Conservation (phyloP, 2,329 filamentous ascomycete genomes). For the Bipolaris victoriae region DNA sequence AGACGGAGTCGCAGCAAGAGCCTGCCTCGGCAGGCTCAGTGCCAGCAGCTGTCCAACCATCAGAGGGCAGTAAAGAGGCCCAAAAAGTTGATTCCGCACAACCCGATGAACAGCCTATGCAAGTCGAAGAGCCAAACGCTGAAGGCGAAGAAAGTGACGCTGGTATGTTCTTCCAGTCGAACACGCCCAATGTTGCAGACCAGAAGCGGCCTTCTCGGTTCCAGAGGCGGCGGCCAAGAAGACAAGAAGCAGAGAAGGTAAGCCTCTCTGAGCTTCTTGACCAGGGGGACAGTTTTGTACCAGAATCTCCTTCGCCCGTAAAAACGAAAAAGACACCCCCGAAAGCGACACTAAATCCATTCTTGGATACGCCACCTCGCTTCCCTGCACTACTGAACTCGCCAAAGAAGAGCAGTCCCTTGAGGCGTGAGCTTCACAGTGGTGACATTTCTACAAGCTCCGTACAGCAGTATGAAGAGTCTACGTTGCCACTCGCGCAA, state of each 20-base stretch:
- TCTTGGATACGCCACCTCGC: slow-evolving; percentile 40
- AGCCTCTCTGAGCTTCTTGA: slow-evolving; percentile 42
- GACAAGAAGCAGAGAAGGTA: slow-evolving; percentile 33
- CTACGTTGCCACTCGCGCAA: slow-evolving; percentile 35
- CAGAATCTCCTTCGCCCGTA: slow-evolving; percentile 39
- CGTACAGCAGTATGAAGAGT: slow-evolving; percentile 31
- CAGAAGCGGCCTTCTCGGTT: slow-evolving; percentile 25
- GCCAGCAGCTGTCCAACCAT: slow-evolving; percentile 3
- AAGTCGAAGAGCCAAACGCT: slow-evolving; percentile 18
- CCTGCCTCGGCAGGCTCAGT: slow-evolving; percentile 7
- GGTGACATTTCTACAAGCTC: slow-evolving; percentile 36
- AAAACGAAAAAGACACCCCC: slow-evolving; percentile 23
- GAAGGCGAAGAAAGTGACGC: slow-evolving; percentile 43
- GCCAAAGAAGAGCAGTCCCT: slow-evolving; percentile 45
- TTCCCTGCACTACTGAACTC: slow-evolving; percentile 35
- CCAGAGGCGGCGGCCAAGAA: slow-evolving; percentile 30
- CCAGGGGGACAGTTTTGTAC: slow-evolving; percentile 40
- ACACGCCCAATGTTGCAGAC: slow-evolving; percentile 36
- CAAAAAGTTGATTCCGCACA: slow-evolving; percentile 15
- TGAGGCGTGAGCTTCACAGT: slow-evolving; percentile 37
- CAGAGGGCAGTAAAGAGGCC: slow-evolving; percentile 20
- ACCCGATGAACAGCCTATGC: slow-evolving; percentile 13
- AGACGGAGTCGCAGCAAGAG: slow-evolving; percentile 36
- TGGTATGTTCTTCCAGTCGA: slow-evolving; percentile 47
- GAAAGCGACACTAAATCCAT: slow-evolving; percentile 33